Conservation (phyloP, 106 monocot species). For the Agapanthus africanus region DNA sequence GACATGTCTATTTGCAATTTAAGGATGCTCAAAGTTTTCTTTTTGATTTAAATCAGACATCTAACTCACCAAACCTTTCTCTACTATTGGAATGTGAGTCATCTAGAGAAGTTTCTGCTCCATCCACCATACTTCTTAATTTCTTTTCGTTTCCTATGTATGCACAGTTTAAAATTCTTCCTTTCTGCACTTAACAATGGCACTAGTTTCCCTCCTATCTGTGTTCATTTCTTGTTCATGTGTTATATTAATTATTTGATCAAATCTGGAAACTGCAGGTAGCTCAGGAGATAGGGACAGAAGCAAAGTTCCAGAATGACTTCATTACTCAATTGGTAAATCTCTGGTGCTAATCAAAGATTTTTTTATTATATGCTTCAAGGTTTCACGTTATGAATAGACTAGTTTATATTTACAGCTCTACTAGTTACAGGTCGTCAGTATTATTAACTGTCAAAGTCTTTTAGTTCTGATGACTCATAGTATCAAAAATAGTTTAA, state of each 20-base stretch:
- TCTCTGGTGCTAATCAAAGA: background rate
- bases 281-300: slow-evolving; percentile 68
- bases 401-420: background rate
- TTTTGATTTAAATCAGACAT: no score
- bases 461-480: no score
- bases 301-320: slow-evolving; percentile 81
- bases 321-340: slow-evolving; percentile 74
- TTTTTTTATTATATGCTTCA: background rate
- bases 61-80: no score
- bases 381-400: background rate
- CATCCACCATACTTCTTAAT: background rate
- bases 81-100: background rate
- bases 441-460: no score
- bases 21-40: no score
- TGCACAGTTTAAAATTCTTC: background rate
- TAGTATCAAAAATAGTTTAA: no score
- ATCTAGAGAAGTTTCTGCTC: background rate
- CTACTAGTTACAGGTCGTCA: background rate
- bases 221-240: background rate
- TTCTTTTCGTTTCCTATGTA: background rate
- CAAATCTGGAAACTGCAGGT: slow-evolving; percentile 42
- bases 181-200: background rate
- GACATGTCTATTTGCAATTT: no score
- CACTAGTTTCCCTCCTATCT: background rate
- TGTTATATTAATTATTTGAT: background rate